Percentiles rank a stretch among this genome's conserved stretches.
phyloP scores from a whole-genome alignment of 2,329 filamentous ascomycete species.

The Monosporascus sp. region DNA sequence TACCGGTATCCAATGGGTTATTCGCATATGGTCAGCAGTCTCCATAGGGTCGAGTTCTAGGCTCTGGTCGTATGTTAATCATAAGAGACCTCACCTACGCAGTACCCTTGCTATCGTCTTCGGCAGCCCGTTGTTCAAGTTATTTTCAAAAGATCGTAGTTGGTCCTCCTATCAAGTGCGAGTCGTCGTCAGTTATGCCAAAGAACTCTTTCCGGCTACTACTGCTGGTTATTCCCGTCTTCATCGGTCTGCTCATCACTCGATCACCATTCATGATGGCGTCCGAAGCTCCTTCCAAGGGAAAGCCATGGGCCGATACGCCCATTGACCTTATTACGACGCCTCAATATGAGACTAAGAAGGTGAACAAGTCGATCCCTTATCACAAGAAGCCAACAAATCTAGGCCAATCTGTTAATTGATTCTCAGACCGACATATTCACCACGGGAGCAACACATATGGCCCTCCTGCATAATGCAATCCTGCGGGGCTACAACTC shows the following conservation, averaged over 20 bases:
- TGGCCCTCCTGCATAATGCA: constrained; percentile 56
- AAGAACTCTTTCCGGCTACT: constrained; percentile 22
- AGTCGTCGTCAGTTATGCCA: constrained; percentile 3
- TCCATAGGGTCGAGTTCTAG: not conserved
- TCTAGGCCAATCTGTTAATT: not conserved
- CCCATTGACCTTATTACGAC: constrained; percentile 51
- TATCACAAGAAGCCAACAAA: not conserved
- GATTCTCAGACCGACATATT: constrained; percentile 48
- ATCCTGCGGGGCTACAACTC: constrained; percentile 60
- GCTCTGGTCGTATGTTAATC: constrained; percentile 1
- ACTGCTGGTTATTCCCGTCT: constrained; percentile 27
- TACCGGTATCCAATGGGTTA: constrained; percentile 10
- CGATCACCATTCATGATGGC: constrained; percentile 36
- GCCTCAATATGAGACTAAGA: constrained; percentile 46
- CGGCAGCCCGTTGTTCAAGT: too few relatives aligned
- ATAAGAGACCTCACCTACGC: not conserved
- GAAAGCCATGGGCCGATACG: constrained; percentile 46
- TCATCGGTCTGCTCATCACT: constrained; percentile 31
- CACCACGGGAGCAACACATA: constrained; percentile 54
- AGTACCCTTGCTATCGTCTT: too few relatives aligned
- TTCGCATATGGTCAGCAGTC: constrained; percentile 13
- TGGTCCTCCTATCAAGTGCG: constrained; percentile 5
- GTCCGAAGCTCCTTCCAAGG: constrained; percentile 21
- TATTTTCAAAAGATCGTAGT: constrained; percentile 3
- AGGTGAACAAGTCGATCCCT: constrained; percentile 28